These are phyloP conservation scores for Apophysomyces trapeziformis DNA, from an alignment of 371 early-diverging fungal genomes.

Conservation along the genomic window DNA sequence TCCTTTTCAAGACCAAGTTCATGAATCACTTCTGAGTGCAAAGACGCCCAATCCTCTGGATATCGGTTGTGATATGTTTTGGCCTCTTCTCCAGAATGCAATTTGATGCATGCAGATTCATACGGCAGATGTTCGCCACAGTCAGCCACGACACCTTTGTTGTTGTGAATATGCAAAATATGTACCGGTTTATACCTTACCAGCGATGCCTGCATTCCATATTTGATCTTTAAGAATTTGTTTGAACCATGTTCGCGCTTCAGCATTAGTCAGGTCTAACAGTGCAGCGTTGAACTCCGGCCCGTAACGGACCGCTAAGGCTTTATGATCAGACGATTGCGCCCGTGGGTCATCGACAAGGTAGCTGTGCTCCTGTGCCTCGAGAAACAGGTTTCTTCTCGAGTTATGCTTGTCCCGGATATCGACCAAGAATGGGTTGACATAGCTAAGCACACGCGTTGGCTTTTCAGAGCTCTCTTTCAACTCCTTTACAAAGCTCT, in stretches of 20 bases:
- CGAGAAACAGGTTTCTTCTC: constrained; percentile 37
- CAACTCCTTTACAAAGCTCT: constrained; percentile 35
- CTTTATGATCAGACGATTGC: constrained; percentile 19
- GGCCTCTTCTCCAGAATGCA: constrained; percentile 22
- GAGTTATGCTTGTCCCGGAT: constrained; percentile 23
- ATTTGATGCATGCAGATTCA: constrained; percentile 6
- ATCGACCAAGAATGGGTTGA: constrained; percentile 48
- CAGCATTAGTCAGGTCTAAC: constrained; percentile 48
- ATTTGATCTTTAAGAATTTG: constrained; percentile 38
- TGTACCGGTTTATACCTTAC: constrained; percentile 15
- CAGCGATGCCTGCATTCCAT: constrained; percentile 36
- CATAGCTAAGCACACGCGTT: constrained; percentile 41
- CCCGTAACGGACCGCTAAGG: constrained; percentile 25
- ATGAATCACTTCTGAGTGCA: constrained; percentile 31
- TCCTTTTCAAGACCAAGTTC: constrained; percentile 36
- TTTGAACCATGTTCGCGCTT: constrained; percentile 50
- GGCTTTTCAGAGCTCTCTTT: background rate
- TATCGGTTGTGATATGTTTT: constrained; percentile 42
- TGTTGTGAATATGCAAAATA: background rate
- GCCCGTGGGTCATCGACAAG: constrained; percentile 30
- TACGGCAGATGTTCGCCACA: constrained; percentile 46
- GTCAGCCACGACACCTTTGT: constrained; percentile 35
- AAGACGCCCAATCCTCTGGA: constrained; percentile 39
- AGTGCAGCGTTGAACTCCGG: constrained; percentile 37
- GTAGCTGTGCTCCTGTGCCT: constrained; percentile 39